Evolutionary conservation across 805 yeast species (phyloP).

Genomic region (Saccharomycopsis babjevae): DNA sequence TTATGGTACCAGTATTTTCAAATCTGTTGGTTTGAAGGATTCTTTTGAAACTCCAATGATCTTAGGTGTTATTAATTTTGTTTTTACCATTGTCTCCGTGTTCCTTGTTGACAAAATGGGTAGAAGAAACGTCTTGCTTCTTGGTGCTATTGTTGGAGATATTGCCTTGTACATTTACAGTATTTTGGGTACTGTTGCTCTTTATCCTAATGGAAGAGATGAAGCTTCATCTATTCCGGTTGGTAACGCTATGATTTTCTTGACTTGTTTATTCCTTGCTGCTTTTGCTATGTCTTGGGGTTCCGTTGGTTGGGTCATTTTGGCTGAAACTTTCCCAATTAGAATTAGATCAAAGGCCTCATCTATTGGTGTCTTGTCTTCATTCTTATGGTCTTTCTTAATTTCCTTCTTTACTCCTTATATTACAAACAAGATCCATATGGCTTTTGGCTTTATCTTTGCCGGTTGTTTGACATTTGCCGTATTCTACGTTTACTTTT

Average conservation of each 20-base stretch:
- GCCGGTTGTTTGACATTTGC: slow-evolving; percentile 44
- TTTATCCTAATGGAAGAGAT: slow-evolving; percentile 23
- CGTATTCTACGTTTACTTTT: slow-evolving; percentile 60
- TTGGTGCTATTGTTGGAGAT: slow-evolving; percentile 32
- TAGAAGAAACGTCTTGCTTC: slow-evolving; percentile 37
- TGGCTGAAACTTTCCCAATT: slow-evolving; percentile 59
- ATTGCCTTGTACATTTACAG: slow-evolving; percentile 31
- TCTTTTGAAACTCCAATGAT: slow-evolving; percentile 52
- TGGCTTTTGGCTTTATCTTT: slow-evolving; percentile 35
- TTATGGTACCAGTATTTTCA: slow-evolving; percentile 53
- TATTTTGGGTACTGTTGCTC: slow-evolving; percentile 39
- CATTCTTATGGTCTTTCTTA: slow-evolving; percentile 52
- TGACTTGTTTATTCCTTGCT: slow-evolving; percentile 54
- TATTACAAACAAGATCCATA: slow-evolving; percentile 33
- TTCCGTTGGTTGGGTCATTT: slow-evolving; percentile 55
- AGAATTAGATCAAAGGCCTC: slow-evolving; percentile 48
- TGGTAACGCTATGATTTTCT: slow-evolving; percentile 53
- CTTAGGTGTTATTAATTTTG: slow-evolving; percentile 46
- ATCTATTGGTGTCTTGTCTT: slow-evolving; percentile 54
- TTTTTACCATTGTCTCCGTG: slow-evolving; percentile 43
- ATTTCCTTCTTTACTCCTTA: slow-evolving; percentile 63
- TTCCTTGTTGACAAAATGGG: slow-evolving; percentile 46
- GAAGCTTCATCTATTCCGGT: slow-evolving; percentile 39
- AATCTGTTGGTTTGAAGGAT: slow-evolving; percentile 46
- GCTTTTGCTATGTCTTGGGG: slow-evolving; percentile 73